Evolutionary conservation across 345 rosid genomes (phyloP).

Genomic region (Boechera retrofracta): DNA sequence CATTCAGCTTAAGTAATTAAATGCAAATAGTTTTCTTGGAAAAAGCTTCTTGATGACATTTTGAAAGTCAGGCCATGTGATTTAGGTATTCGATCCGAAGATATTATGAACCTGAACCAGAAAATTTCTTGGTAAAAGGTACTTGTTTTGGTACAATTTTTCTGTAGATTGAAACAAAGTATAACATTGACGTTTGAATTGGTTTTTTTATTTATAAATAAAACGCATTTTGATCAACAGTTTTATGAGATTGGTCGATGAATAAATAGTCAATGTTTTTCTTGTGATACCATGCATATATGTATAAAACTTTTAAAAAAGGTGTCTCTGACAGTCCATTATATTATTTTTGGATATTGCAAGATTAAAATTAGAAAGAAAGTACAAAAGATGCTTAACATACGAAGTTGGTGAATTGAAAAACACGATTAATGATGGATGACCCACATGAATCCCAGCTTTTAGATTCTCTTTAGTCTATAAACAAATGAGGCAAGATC

Average conservation of each 20-base stretch:
- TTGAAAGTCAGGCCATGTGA: too few relatives aligned
- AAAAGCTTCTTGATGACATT: too few relatives aligned
- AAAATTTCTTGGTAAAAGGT: neutral
- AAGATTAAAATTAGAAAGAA: slow-evolving; percentile 17
- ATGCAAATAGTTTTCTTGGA: too few relatives aligned
- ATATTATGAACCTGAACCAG: too few relatives aligned
- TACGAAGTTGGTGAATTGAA: slow-evolving; percentile 42
- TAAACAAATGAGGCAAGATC: slow-evolving; percentile 25
- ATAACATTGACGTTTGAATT: neutral
- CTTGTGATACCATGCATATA: slow-evolving; percentile 6
- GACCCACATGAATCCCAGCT: slow-evolving; percentile 48
- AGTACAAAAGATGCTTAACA: slow-evolving; percentile 41
- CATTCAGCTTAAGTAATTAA: too few relatives aligned
- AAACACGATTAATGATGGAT: slow-evolving; percentile 39
- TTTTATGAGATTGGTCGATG: neutral
- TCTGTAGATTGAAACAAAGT: neutral
- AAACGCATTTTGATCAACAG: neutral
- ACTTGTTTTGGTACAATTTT: neutral
- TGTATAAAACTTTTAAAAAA: neutral
- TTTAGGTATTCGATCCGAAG: neutral
- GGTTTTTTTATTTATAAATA: neutral
- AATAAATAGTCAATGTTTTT: neutral
- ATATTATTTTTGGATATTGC: neutral
- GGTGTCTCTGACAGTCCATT: neutral
- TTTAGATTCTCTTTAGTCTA: slow-evolving; percentile 25